Evolutionary conservation across 2,329 filamentous ascomycete species (phyloP).

Genomic region (Fusarium sambucinum): DNA sequence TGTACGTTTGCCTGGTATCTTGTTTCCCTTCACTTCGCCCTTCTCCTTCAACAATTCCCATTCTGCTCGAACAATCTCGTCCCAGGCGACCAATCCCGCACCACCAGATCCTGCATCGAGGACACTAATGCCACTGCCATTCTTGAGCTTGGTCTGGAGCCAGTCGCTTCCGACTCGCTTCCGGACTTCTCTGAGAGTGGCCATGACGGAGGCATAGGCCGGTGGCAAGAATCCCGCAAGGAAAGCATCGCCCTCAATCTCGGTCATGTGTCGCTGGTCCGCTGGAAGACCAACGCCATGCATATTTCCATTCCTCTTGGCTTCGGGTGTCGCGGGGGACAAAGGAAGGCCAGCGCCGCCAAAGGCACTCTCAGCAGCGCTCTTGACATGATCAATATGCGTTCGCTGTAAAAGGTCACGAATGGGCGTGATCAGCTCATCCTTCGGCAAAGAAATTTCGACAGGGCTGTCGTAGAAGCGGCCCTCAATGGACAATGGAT

Average conservation of each 20-base stretch:
- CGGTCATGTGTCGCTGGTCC: conserved; percentile 73
- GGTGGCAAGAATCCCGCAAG: conserved; percentile 77
- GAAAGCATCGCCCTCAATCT: conserved; percentile 81
- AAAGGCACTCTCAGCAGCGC: conserved; percentile 78
- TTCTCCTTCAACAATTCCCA: conserved; percentile 76
- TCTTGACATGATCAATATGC: conserved; percentile 79
- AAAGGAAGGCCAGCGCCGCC: conserved; percentile 82
- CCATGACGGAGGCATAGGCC: conserved; percentile 75
- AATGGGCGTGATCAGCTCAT: conserved; percentile 77
- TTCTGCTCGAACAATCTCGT: conserved; percentile 82
- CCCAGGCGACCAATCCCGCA: conserved; percentile 79
- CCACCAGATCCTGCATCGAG: conserved; percentile 82
- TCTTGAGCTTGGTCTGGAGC: conserved; percentile 72
- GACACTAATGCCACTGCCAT: conserved; percentile 69
- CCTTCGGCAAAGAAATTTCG: conserved; percentile 79
- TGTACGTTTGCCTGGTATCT: conserved; percentile 78
- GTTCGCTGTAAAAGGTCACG: conserved; percentile 74
- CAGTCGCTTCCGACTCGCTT: conserved; percentile 78
- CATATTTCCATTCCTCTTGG: conserved; percentile 69
- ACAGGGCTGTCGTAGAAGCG: conserved; percentile 78
- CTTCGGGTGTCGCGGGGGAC: conserved; percentile 77
- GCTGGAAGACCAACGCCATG: conserved; percentile 74
- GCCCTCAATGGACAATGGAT: conserved; percentile 80
- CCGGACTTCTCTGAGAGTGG: conserved; percentile 77
- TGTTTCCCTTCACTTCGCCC: conserved; percentile 55